phyloP scores from a whole-genome alignment of 2,329 filamentous ascomycete species.

The Rosellinia necatrix region DNA sequence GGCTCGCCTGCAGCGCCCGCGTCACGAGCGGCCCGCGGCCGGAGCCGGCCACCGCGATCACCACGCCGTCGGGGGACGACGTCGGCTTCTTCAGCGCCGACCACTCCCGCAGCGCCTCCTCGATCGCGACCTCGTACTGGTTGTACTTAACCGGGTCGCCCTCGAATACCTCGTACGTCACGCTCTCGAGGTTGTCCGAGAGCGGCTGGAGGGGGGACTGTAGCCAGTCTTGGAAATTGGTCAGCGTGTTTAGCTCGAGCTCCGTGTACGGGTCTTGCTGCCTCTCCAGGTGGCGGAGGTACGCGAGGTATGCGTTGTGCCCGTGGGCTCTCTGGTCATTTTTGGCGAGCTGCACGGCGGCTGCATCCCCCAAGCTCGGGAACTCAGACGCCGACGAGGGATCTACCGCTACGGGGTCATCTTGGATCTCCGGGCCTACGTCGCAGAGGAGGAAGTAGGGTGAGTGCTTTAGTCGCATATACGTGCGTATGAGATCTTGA shows the following conservation, averaged over 20 bases:
- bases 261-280: slow-evolving; percentile 69
- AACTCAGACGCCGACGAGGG: slow-evolving; percentile 57
- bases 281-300: slow-evolving; percentile 81
- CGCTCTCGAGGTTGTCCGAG: slow-evolving; percentile 93
- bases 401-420: slow-evolving; percentile 42
- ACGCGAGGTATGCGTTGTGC: slow-evolving; percentile 65
- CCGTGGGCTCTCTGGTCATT: slow-evolving; percentile 49
- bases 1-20: slow-evolving; percentile 79
- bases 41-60: slow-evolving; percentile 91
- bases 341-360: slow-evolving; percentile 49
- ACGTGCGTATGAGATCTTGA: slow-evolving; percentile 63
- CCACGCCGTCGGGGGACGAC: slow-evolving; percentile 72
- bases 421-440: slow-evolving; percentile 54
- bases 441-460: slow-evolving; percentile 70
- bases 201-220: slow-evolving; percentile 94
- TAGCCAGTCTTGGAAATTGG: slow-evolving; percentile 84
- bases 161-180: slow-evolving; percentile 98
- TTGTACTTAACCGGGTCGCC: slow-evolving; percentile 98
- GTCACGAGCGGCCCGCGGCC: slow-evolving; percentile 92
- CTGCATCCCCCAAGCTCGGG: slow-evolving; percentile 71
- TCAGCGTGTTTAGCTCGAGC: slow-evolving; percentile 57
- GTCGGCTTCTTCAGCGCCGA: slow-evolving; percentile 71
- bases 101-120: slow-evolving; percentile 82
- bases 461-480: slow-evolving; percentile 66
- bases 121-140: slow-evolving; percentile 88